A percentile compares a stretch with the other conserved stretches of the same genome.
These are phyloP conservation scores for Cryptosporidium andersoni DNA, from an alignment of 169 alveolate species.

Conservation along the genomic window DNA sequence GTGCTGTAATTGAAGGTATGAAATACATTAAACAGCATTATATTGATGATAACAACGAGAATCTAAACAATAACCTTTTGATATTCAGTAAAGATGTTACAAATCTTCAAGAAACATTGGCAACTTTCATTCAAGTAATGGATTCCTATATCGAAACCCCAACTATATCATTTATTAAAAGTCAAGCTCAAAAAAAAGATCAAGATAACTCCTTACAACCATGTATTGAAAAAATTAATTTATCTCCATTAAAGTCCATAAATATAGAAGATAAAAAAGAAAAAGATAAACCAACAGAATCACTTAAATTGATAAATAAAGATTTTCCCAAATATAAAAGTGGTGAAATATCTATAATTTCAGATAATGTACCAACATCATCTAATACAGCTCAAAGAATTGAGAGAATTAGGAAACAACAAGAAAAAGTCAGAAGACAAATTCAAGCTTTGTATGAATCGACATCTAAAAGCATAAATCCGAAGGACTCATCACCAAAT, in stretches of 20 bases:
- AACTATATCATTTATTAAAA: slow-evolving; percentile 23
- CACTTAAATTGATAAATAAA: neutral
- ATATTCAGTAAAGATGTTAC: slow-evolving; percentile 20
- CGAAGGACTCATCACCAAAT: neutral
- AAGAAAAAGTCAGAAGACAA: slow-evolving; percentile 62
- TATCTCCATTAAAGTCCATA: neutral
- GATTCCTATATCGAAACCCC: slow-evolving; percentile 64
- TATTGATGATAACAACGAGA: slow-evolving; percentile 1
- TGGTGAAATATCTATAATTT: too few relatives aligned
- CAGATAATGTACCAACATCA: neutral
- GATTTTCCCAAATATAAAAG: neutral
- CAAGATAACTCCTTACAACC: neutral
- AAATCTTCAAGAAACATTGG: slow-evolving; percentile 40
- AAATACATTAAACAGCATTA: slow-evolving; percentile 3
- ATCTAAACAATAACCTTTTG: slow-evolving; percentile 5
- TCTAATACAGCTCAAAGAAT: slow-evolving; percentile 63
- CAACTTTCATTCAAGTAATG: slow-evolving; percentile 45
- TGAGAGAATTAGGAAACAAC: slow-evolving; percentile 56
- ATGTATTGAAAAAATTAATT: neutral
- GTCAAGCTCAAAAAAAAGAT: neutral
- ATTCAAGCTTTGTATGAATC: slow-evolving; percentile 32
- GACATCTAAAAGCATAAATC: neutral
- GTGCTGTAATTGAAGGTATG: slow-evolving; percentile 8
- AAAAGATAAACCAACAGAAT: neutral
- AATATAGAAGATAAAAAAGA: neutral